Evolutionary conservation across 2,329 filamentous ascomycete genomes (phyloP), one percentile per base, ranked within the genome.

Genomic region (Fusarium euwallaceae): DNA sequence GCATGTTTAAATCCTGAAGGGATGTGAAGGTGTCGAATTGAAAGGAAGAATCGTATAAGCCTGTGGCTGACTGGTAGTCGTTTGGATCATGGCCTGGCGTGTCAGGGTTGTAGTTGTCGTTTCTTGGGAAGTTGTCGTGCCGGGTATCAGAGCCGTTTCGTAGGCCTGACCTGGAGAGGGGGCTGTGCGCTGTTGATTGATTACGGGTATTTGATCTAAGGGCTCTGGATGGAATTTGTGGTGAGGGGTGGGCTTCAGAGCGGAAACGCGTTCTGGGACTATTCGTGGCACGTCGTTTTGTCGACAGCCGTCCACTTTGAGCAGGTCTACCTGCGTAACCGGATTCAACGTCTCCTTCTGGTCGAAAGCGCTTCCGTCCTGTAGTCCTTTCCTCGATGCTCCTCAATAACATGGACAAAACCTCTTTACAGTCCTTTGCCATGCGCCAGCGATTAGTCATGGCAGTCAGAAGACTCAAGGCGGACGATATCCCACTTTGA

Each of bases 381-480:
- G 20, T 48, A 4, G 43, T 9, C 22, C 27, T 59, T 29, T 22
- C 17, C 22, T 59, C 34, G 7, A 59, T 59, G 56, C 34, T 39
- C 10, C 34, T 59, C 34, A 59, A 39, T 16, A 59, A 24, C 56
- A 59, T 59, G n/a, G 56, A 59, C 56, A 59, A 29, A 4, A 59
- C 56, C 34, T 24, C 56, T 24, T 24, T 59, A 36, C 61, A 63
- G 2, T 53, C 32, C 29, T 55, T 53, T 34, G 61, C 61, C 61
- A 63, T 63, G 29, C 8, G 43, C 61, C 61, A 63, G 17, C 61
- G 41, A 27, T 37, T n/a, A 16, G 20, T 20, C 61, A 63, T 37
- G 20, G 14, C 1, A 16, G 43, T 32, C 20, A 63, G 22, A 5
- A 63, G n/a, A 16, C 36, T 12, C 29, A 63, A 20, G 11, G 41